These are phyloP conservation scores for Aspergillus tanneri DNA, from an alignment of 2,329 filamentous ascomycete genomes.

Conservation along the genomic window DNA sequence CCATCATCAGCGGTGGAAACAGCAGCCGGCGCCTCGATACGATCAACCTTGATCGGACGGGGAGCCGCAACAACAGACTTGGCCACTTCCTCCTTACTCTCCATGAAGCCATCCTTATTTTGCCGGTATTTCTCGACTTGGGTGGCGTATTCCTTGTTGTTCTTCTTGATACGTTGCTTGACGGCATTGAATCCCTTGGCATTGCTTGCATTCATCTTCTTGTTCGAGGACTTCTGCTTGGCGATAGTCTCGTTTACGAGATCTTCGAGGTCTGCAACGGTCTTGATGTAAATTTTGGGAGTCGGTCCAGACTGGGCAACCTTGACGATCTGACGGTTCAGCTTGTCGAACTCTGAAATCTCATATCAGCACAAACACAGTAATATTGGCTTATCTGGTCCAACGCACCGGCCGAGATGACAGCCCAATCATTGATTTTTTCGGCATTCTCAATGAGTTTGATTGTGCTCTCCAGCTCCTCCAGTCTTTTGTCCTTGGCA, in stretches of 20 bases:
- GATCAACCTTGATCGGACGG: slow-evolving; percentile 52
- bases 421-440: slow-evolving; percentile 97
- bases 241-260: slow-evolving; percentile 89
- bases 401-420: slow-evolving; percentile 78
- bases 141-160: slow-evolving; percentile 88
- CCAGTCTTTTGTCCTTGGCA: slow-evolving; percentile 94
- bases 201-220: slow-evolving; percentile 98
- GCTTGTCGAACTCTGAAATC: slow-evolving; percentile 80
- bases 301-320: slow-evolving; percentile 72
- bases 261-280: slow-evolving; percentile 89
- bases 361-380: slow-evolving; percentile 15
- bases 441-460: slow-evolving; percentile 92
- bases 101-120: slow-evolving; percentile 85
- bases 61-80: slow-evolving; percentile 44
- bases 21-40: slow-evolving; percentile 49
- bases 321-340: slow-evolving; percentile 82
- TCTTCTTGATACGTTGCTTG: slow-evolving; percentile 98
- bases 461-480: slow-evolving; percentile 88
- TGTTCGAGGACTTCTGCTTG: slow-evolving; percentile 92
- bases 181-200: slow-evolving; percentile 92
- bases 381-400: neutral
- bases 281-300: slow-evolving; percentile 90
- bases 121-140: slow-evolving; percentile 85
- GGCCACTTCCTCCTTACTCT: slow-evolving; percentile 75
- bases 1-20: slow-evolving; percentile 66